Evolutionary conservation across 2,329 filamentous ascomycete species (phyloP), one percentile per base, ranked within the genome.

Genomic region (Pseudogymnoascus sp.): DNA sequence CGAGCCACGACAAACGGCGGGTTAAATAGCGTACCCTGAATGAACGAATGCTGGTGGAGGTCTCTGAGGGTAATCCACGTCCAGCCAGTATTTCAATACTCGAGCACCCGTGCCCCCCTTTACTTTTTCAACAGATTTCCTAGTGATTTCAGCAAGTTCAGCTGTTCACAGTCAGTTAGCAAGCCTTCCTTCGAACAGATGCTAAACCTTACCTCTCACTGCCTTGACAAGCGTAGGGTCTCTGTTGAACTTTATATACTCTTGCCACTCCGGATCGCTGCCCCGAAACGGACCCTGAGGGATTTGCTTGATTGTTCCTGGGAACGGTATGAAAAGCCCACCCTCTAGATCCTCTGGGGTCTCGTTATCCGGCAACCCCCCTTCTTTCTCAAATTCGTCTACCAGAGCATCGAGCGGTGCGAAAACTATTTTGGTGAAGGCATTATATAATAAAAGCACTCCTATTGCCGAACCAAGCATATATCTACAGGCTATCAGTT

Each of bases 221-320:
- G 62, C 64, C 15, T 77, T 68, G 24, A 81, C 73, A 8, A 79
- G 73, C 44, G 79, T 71, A 11, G 69, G 71, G 63, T 88, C 79
- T 64, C 78, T 79, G 64, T 79, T 82, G n/a, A 88, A 74, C 61
- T 79, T 79, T 13, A 84, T 68, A 65, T 86, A 89, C 58, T 78
- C 76, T 64, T 78, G 74, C 84, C 83, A 88, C 71, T 89, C 86
- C 2, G 85, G 84, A 66, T 87, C 84, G 26, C 74, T 75, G 59
- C 78, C 78, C 63, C 75, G 76, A 69, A 85, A 87, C 2, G 79
- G 80, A 31, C 72, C 69, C 31, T 79, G 76, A 13, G 76, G 73
- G 15, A 84, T 72, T 62, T 75, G 66, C 58, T 77, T 77, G 0
- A 78, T 82, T 2, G 82, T 84, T 44, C 84, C 83, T 3, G 84